Evolutionary conservation across 202 grass and related monocot species (phyloP).

Genomic region (Bolboschoenoplectus hybrid): DNA sequence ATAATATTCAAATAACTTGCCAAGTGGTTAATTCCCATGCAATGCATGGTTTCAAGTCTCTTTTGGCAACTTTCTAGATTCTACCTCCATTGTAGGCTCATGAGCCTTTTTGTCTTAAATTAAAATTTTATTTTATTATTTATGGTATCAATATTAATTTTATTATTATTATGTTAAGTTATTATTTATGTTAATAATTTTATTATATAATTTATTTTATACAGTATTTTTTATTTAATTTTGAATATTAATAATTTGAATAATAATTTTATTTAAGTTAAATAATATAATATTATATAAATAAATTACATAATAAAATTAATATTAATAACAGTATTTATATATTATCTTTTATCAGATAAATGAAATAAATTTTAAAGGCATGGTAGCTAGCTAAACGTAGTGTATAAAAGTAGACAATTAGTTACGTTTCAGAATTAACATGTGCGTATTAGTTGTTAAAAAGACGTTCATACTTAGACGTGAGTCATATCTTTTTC

Average conservation of each 20-base stretch:
- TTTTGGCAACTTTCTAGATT: background rate
- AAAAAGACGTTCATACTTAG: background rate
- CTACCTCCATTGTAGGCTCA: background rate
- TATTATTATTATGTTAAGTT: too few species aligned
- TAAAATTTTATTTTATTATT: background rate
- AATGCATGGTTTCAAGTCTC: background rate
- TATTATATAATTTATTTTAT: too few species aligned
- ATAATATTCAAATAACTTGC: background rate
- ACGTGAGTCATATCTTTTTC: background rate
- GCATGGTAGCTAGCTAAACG: background rate
- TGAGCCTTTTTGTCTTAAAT: background rate
- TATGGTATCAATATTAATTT: too few species aligned
- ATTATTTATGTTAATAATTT: too few species aligned
- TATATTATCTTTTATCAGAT: too few species aligned
- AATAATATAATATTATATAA: too few species aligned
- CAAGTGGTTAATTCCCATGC: background rate
- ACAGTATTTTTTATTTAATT: too few species aligned
- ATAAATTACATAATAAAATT: too few species aligned
- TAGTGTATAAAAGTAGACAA: background rate
- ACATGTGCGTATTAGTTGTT: background rate
- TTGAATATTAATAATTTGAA: too few species aligned
- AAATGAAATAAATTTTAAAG: too few species aligned
- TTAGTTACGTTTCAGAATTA: conserved; percentile 7
- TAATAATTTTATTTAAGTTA: too few species aligned
- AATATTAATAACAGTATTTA: too few species aligned